Conservation (phyloP, 345 rosid genomes). For the Citrus trifoliata region DNA sequence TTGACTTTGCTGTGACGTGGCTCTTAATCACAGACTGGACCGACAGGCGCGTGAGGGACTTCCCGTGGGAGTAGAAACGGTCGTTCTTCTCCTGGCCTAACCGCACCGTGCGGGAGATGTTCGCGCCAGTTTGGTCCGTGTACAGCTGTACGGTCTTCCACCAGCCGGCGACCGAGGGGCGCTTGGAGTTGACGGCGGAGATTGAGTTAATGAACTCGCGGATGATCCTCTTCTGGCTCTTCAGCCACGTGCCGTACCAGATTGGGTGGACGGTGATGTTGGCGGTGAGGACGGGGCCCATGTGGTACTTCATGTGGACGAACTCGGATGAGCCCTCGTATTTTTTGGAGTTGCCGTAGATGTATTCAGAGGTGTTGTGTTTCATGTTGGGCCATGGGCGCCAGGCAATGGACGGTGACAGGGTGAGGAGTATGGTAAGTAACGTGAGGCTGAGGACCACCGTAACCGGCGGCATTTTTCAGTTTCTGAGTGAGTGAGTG, state of each 20-base stretch:
- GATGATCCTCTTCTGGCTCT: slow-evolving; percentile 73
- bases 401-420: slow-evolving; percentile 39
- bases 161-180: slow-evolving; percentile 88
- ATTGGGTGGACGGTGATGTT: slow-evolving; percentile 83
- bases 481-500: neutral
- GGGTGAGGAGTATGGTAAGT: slow-evolving; percentile 25
- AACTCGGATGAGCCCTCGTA: slow-evolving; percentile 95
- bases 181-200: slow-evolving; percentile 49
- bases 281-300: slow-evolving; percentile 91
- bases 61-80: slow-evolving; percentile 90
- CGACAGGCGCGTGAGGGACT: slow-evolving; percentile 69
- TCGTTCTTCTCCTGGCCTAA: slow-evolving; percentile 86
- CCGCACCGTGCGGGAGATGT: slow-evolving; percentile 50
- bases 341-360: slow-evolving; percentile 59
- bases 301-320: slow-evolving; percentile 79
- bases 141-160: slow-evolving; percentile 87
- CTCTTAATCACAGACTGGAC: slow-evolving; percentile 83
- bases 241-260: slow-evolving; percentile 91
- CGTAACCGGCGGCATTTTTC: slow-evolving; percentile 27
- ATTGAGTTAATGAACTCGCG: slow-evolving; percentile 83
- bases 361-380: slow-evolving; percentile 49
- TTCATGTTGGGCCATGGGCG: slow-evolving; percentile 69
- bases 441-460: slow-evolving; percentile 34
- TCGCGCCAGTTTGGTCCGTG: slow-evolving; percentile 82
- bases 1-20: slow-evolving; percentile 64